Evolutionary conservation across 2,329 filamentous ascomycete genomes (phyloP), one percentile per base, ranked within the genome.

Genomic region (Colletotrichum godetiae): DNA sequence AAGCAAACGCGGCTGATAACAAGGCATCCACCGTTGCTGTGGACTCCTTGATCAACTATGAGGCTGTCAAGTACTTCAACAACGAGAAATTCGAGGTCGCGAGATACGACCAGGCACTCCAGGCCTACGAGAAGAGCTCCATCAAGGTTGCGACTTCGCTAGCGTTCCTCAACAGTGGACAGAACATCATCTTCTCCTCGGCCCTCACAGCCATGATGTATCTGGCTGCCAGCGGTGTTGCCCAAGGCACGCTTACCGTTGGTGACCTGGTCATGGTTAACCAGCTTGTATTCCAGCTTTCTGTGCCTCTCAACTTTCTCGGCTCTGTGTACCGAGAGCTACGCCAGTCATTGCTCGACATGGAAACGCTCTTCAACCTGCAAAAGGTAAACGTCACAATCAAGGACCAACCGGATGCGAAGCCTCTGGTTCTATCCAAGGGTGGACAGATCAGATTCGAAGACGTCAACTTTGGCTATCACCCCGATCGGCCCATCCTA

Each of bases 21-120:
- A 94, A 92, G 80, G 97, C 95, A 0, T 97, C 96, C 1, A 98
- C 96, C 0, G 95, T 98, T 8, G 96, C 96, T 0, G 95, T 98
- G 1, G 97, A 99, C 84, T 98, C 95, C 0, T 86, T 99, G 63
- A 98, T 99, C 87, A 99, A 99, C 85, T 99, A 98, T 80, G 97
- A 99, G 83, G 96, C 97, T 15, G 97, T 99, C 80, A 99, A 99
- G 84, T 98, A 98, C 85, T 99, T 98, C 86, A 99, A 99, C 86
- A 99, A 99, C 79, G 97, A 99, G 80, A 94, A 93, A 76, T 98
- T 95, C 76, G 97, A 99, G 84, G 94, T 98, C 56, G 89, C 90
- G 37, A 91, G 97, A 55, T 99, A 99, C 81, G 95, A 98, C 82
- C 91, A 92, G 78, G 95, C 97, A 0, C 86, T 99, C 29, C 89